Conservation (phyloP, 768 basidiomycete species). For the Termitomyces sp. region DNA sequence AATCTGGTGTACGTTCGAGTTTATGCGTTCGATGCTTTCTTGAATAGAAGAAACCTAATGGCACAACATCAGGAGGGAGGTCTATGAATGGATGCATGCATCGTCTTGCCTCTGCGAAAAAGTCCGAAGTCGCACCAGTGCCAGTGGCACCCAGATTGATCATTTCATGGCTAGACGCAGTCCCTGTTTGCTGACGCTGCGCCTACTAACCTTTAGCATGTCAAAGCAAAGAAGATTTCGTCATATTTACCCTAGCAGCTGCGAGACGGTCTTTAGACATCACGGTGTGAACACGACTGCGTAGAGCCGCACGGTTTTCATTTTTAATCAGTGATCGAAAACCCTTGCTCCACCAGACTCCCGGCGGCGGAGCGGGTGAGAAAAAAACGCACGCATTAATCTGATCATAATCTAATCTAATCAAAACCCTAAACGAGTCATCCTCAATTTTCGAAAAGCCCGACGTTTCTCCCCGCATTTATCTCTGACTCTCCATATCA, state of each 20-base stretch:
- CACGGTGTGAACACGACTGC: slow-evolving; percentile 8
- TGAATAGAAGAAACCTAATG: slow-evolving; percentile 36
- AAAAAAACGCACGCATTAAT: not conserved
- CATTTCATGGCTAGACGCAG: slow-evolving; percentile 23
- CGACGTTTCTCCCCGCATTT: slow-evolving; percentile 2
- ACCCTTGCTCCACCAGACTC: not conserved
- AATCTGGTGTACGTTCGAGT: slow-evolving; percentile 31
- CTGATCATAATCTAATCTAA: slow-evolving; percentile 5
- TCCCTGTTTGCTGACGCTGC: slow-evolving; percentile 24
- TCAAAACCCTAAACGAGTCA: slow-evolving; percentile 18
- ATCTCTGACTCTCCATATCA: slow-evolving; percentile 5
- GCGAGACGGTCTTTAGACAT: slow-evolving; percentile 35
- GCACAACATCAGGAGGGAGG: not conserved
- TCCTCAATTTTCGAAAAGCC: slow-evolving; percentile 11
- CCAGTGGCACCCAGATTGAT: slow-evolving; percentile 15
- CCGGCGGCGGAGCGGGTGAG: not conserved
- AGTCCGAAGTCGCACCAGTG: slow-evolving; percentile 19
- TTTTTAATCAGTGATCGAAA: not conserved
- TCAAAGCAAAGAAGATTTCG: not conserved
- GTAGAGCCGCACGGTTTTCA: not conserved
- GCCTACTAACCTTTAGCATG: slow-evolving; percentile 18
- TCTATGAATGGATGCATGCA: not conserved
- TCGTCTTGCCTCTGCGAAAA: slow-evolving; percentile 29
- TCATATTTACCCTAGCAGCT: slow-evolving; percentile 26
- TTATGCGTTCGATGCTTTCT: slow-evolving; percentile 31